Evolutionary conservation across 2,329 filamentous ascomycete genomes (phyloP), one percentile per base, ranked within the genome.

Genomic region (Hypoxylon sp.): DNA sequence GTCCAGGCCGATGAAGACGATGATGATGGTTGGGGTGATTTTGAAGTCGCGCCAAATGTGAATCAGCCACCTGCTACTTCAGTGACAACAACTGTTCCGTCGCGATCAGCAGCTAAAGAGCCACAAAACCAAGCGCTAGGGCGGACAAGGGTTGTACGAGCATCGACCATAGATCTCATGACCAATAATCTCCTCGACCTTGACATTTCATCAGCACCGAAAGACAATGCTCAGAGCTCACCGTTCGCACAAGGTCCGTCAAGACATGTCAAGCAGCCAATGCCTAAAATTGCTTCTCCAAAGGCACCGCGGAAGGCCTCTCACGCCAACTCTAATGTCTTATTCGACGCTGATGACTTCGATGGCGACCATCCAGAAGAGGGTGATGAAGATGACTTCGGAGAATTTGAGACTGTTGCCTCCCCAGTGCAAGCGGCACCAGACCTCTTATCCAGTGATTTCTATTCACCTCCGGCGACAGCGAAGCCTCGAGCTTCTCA

Each of bases 1-100:
- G 54, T 75, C 37, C 74, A 68, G 21, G 79, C 81, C 3, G 86
- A 66, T 4, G 81, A 81, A 5, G 87, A 86, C 2, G 32, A 44
- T 19, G 39, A 90, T 60, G 88, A 91, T 73, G 87, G 84, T 29
- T 92, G 90, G 86, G 90, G 90, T 0, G 89, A 91, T 61, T 92
- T 92, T 73, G 89, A 91, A 77, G 83, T 85, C 48, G 88, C 87
- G 15, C 79, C 84, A 39, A 76, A 80, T 1, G 63, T 73, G 3
- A 60, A 59, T 15, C 63, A 62, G 15, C 59, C 72, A 24, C 63
- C 74, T n/a, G 70, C 72, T 11, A 67, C 70, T 15, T 73, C 72
- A 6, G 71, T 72, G 44, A 46, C 64, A 32, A 27, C 31, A 31
- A 51, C 29, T 44, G 19, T 29, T 44, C 32, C 53, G 29, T 52